These are phyloP conservation scores for Phytophthora pinifolia DNA, from an alignment of 352 stramenopile genomes.

Conservation along the genomic window DNA sequence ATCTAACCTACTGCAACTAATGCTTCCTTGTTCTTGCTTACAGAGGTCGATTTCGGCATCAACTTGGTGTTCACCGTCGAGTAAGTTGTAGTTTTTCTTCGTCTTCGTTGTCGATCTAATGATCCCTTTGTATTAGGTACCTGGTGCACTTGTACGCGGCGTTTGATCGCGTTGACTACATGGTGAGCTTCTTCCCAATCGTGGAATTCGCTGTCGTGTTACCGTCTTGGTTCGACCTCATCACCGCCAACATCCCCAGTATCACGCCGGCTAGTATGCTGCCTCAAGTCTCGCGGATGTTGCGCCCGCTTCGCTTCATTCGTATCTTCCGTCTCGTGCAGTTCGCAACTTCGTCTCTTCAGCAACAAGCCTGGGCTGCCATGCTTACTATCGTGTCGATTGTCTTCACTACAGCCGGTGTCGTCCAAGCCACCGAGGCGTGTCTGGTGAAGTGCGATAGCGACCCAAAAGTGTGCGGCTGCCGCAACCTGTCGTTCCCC, in stretches of 20 bases:
- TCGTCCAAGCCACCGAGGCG: constrained; percentile 69
- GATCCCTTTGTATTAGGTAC: constrained; percentile 32
- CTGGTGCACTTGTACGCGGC: constrained; percentile 59
- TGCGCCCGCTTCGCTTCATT: constrained; percentile 65
- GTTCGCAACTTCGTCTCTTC: constrained; percentile 72
- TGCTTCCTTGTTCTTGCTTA: background rate
- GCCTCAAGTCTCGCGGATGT: constrained; percentile 32
- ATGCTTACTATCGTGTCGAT: constrained; percentile 74
- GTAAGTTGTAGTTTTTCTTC: constrained; percentile 29
- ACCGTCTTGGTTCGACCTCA: constrained; percentile 57
- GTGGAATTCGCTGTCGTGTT: constrained; percentile 64
- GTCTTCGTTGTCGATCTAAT: background rate
- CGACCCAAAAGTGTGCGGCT: constrained; percentile 37
- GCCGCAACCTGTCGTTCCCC: constrained; percentile 64
- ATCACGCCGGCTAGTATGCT: constrained; percentile 23
- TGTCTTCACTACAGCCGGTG: constrained; percentile 62
- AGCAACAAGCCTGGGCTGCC: constrained; percentile 62
- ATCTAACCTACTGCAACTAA: background rate
- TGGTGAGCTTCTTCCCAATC: constrained; percentile 46
- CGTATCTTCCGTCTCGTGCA: constrained; percentile 73
- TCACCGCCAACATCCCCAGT: constrained; percentile 16
- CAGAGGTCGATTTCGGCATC: constrained; percentile 57
- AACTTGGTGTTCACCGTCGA: constrained; percentile 72
- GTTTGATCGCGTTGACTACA: constrained; percentile 64
- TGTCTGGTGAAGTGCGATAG: constrained; percentile 34